Conservation (phyloP, 2,329 filamentous ascomycete species). For the Dryadomyces quercus-mongolicae region DNA sequence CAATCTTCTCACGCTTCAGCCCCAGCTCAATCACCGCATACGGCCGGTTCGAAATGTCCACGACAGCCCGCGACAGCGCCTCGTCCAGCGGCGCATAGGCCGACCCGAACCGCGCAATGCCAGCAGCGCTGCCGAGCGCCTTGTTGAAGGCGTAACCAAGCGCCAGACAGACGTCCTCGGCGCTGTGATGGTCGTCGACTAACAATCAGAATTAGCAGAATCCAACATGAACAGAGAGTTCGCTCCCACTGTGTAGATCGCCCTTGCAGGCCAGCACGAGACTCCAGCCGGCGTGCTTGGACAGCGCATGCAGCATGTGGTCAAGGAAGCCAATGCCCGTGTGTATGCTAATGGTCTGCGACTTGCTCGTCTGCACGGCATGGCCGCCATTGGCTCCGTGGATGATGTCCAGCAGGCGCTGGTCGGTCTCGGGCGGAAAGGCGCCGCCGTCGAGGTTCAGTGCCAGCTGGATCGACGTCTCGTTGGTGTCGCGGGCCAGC, state of each 20-base stretch:
- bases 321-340: constrained; percentile 96
- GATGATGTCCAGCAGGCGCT: constrained; percentile 33
- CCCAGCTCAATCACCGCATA: constrained; percentile 75
- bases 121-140: constrained; percentile 65
- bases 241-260: constrained; percentile 81
- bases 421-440: constrained; percentile 53
- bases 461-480: constrained; percentile 90
- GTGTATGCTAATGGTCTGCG: constrained; percentile 76
- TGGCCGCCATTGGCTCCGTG: constrained; percentile 45
- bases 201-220: not conserved
- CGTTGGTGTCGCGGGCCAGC: constrained; percentile 85
- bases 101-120: constrained; percentile 80
- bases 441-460: constrained; percentile 87
- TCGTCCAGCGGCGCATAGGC: constrained; percentile 94
- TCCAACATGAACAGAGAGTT: constrained; percentile 12
- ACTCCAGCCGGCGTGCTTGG: constrained; percentile 94
- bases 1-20: constrained; percentile 83
- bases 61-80: constrained; percentile 82
- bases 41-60: constrained; percentile 89
- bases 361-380: constrained; percentile 71
- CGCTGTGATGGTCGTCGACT: constrained; percentile 98
- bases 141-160: constrained; percentile 75
- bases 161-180: constrained; percentile 89
- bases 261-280: constrained; percentile 71
- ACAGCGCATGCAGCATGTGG: constrained; percentile 95